Percentiles rank a stretch among this genome's conserved stretches.
Evolutionary conservation across 306 rosid species (phyloP).

Genomic region (Inga oerstediana): DNA sequence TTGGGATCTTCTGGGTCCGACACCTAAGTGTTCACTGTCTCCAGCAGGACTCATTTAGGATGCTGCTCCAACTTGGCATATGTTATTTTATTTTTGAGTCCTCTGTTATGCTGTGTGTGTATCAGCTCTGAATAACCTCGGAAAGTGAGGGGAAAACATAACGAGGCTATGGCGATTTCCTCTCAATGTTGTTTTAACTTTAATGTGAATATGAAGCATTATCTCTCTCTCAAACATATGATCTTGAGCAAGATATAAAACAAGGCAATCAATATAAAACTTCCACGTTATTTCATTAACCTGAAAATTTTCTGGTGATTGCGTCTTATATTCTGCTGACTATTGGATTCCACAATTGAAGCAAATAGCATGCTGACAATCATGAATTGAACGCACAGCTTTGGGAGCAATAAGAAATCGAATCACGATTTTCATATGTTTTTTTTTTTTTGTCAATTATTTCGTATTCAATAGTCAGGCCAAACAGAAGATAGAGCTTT

Average conservation of each 20-base stretch:
- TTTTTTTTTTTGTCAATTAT: background rate
- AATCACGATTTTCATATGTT: background rate
- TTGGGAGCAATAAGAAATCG: background rate
- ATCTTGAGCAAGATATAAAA: background rate
- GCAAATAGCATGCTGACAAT: background rate
- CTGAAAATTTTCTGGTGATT: background rate
- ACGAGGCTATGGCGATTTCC: background rate
- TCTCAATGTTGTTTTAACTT: background rate
- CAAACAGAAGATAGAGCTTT: background rate
- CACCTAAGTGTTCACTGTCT: constrained; percentile 26
- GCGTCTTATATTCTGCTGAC: background rate
- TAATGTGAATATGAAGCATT: background rate
- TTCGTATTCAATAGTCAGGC: background rate
- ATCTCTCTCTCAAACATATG: background rate
- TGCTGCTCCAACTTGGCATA: background rate
- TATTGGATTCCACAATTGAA: background rate
- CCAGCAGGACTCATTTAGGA: background rate
- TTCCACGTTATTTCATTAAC: background rate
- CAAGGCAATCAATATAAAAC: background rate
- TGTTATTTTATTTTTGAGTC: background rate
- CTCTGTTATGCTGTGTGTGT: background rate
- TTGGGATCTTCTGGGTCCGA: constrained; percentile 33
- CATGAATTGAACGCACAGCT: background rate
- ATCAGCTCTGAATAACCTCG: background rate
- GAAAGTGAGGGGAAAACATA: background rate